Base-by-base conservation (phyloP, 2,329 filamentous ascomycete species). In the Pseudogymnoascus sp. region DNA sequence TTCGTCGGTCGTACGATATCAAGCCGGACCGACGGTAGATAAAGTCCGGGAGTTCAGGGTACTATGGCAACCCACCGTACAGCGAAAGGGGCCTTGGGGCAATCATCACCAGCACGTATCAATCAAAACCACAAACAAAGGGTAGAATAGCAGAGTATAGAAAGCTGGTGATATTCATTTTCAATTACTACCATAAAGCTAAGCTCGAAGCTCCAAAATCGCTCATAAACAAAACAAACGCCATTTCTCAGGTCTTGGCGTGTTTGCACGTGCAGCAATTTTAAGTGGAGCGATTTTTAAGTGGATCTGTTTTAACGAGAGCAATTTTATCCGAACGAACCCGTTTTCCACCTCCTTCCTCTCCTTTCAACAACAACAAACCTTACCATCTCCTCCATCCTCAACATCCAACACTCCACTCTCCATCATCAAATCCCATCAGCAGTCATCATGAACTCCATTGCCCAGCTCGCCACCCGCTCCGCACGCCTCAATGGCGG, bases 361-460 rank as follows among this genome's bases (percentile, higher is more conserved):
- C 58, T 41, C 58, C 37, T 60, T 43, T 43, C 33, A 60, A 54
- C 47, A 54, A 54, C 47, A 54, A 54, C 47, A 54, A 54, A 54
- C 47, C 58, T 43, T 47, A 33, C 38, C 37, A 39, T 33, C 36
- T 11, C 7, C 38, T 41, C 28, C 28, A 60, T 33, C 28, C 41
- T 60, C 58, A 60, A 60, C 38, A 60, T 39, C 41, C 37, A 60
- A 43, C 38, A 39, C 58, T 64, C 61, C 60, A 62, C 59, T 63
- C 50, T 60, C 58, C 60, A 64, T 64, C 60, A 58, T 59, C 64
- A 63, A 63, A 33, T 59, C 63, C 62, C 63, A 66, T 67, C 65
- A 65, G 20, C 63, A 63, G 60, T 65, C 66, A 68, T 64, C 64
- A 68, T 68, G 67, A 67, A 67, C 62, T 62, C 66, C 50, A 66